A percentile compares a stretch with the other conserved stretches of the same genome.
Conservation (phyloP, 2,329 filamentous ascomycete species). For the Biscogniauxia sp. region DNA sequence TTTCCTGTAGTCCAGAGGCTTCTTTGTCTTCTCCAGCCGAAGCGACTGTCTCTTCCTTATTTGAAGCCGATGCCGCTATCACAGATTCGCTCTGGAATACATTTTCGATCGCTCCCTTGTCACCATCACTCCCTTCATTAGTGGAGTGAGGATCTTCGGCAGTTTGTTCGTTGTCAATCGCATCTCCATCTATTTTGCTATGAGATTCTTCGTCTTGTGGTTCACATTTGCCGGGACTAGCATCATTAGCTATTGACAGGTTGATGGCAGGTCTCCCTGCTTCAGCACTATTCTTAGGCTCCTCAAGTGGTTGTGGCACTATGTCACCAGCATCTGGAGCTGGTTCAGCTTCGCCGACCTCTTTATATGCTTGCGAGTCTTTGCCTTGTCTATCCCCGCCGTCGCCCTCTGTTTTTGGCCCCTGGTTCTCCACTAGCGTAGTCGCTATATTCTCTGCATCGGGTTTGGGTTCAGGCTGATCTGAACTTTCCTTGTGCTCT, state of each 20-base stretch:
- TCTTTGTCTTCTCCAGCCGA: background rate
- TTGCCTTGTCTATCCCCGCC: background rate
- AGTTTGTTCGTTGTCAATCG: background rate
- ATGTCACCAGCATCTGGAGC: background rate
- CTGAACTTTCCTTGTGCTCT: constrained; percentile 1
- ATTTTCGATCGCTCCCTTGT: background rate
- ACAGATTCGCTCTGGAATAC: background rate
- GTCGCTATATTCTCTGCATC: background rate
- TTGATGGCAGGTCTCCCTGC: background rate
- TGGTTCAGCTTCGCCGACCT: background rate
- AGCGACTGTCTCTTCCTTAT: too few species aligned
- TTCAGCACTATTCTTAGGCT: background rate
- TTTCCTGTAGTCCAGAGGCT: background rate
- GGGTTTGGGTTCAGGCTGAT: background rate
- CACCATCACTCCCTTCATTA: background rate
- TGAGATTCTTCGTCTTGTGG: background rate
- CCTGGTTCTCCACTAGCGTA: background rate
- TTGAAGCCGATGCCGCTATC: too few species aligned
- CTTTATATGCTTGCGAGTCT: background rate
- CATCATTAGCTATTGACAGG: background rate
- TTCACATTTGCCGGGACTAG: background rate
- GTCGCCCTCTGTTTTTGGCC: constrained; percentile 2
- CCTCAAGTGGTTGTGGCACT: background rate
- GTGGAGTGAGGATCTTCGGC: background rate
- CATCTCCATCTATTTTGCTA: background rate